phyloP scores from a whole-genome alignment of 208 protist species.

The Trypanosoma platydactyli region DNA sequence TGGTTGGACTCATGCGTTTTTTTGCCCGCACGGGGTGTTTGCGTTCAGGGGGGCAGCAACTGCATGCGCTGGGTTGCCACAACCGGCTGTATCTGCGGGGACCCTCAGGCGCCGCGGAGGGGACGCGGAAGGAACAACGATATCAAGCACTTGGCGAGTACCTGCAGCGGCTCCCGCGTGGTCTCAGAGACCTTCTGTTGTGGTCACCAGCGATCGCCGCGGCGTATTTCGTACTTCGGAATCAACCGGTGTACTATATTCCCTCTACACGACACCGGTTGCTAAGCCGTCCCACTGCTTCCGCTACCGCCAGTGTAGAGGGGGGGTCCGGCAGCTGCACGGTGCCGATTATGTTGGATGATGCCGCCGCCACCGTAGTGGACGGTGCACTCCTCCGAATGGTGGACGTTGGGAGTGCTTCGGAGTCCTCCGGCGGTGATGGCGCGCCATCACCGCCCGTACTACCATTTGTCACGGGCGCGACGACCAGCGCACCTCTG shows the following conservation, averaged over 20 bases:
- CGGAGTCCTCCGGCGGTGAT: not conserved
- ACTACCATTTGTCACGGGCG: conserved; percentile 32
- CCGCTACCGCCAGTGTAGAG: not conserved
- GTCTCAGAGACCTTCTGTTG: conserved; percentile 48
- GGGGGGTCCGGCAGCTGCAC: not conserved
- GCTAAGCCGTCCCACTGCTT: conserved; percentile 14
- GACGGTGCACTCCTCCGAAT: conserved; percentile 2
- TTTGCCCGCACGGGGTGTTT: not conserved
- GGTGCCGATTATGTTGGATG: conserved; percentile 14
- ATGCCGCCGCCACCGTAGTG: conserved; percentile 7
- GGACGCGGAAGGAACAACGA: not conserved
- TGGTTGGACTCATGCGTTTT: not conserved
- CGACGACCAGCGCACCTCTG: conserved; percentile 24
- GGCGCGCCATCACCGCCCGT: conserved; percentile 29
- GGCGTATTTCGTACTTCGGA: conserved; percentile 43
- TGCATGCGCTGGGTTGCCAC: not conserved
- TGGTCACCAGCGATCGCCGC: conserved; percentile 53
- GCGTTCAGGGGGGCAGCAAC: not conserved
- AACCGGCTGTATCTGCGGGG: not conserved
- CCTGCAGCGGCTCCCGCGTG: conserved; percentile 45
- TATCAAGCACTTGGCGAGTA: conserved; percentile 46
- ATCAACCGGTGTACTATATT: conserved; percentile 56
- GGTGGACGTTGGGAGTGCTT: not conserved
- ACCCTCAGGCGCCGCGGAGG: not conserved
- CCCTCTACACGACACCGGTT: conserved; percentile 36